phyloP scores from a whole-genome alignment of 2,329 filamentous ascomycete genomes.

The Diplodia mutila region DNA sequence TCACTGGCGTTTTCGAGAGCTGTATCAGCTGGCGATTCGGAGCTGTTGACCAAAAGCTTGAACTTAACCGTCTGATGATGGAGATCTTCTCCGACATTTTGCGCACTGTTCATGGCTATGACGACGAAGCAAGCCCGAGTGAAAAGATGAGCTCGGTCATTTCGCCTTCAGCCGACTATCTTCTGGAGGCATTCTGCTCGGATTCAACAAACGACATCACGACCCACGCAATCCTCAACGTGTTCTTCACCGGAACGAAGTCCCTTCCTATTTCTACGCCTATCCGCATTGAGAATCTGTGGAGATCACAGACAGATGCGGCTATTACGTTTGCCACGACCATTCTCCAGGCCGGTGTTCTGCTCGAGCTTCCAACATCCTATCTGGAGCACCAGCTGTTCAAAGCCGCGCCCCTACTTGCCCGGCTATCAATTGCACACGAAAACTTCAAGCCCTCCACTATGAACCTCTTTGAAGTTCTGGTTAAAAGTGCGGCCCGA shows the following conservation, averaged over 20 bases:
- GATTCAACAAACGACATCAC: conserved; percentile 70
- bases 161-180: conserved; percentile 71
- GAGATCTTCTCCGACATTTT: conserved; percentile 73
- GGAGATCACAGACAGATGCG: conserved; percentile 65
- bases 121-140: conserved; percentile 56
- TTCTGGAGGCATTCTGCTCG: conserved; percentile 77
- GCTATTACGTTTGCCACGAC: conserved; percentile 69
- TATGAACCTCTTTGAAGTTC: conserved; percentile 70
- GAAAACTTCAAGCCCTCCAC: conserved; percentile 68
- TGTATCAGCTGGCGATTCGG: conserved; percentile 84
- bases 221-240: conserved; percentile 75
- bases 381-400: conserved; percentile 79
- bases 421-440: conserved; percentile 73
- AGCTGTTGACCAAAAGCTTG: conserved; percentile 66
- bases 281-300: conserved; percentile 39
- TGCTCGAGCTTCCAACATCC: conserved; percentile 65
- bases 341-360: conserved; percentile 70
- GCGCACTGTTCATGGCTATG: conserved; percentile 73
- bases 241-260: conserved; percentile 61
- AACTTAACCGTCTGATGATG: conserved; percentile 70
- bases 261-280: conserved; percentile 51
- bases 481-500: conserved; percentile 72
- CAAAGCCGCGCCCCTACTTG: conserved; percentile 75
- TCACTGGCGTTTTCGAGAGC: conserved; percentile 84
- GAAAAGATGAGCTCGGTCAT: conserved; percentile 65